phyloP scores from a whole-genome alignment of 1,139 yeast genomes.

The Spathaspora sp. region DNA sequence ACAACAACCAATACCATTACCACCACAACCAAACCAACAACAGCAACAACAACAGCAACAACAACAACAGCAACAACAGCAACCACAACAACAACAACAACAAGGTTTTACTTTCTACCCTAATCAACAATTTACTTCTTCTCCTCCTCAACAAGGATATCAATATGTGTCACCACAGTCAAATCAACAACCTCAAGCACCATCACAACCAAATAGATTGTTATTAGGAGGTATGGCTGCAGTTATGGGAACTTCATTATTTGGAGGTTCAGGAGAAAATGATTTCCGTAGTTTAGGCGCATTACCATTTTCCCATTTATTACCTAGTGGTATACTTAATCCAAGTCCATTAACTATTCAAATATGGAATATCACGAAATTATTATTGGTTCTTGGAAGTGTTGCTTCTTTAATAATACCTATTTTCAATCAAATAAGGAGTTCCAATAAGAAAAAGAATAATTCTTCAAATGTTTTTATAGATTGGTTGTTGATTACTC shows the following conservation, averaged over 20 bases:
- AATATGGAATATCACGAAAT: constrained; percentile 27
- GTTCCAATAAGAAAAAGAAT: not conserved
- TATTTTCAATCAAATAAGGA: constrained; percentile 11
- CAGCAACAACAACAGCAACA: constrained; percentile 18
- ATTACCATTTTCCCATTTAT: constrained; percentile 28
- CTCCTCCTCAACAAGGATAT: constrained; percentile 15
- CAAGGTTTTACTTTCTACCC: constrained; percentile 23
- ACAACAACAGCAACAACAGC: constrained; percentile 1
- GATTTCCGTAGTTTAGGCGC: constrained; percentile 43
- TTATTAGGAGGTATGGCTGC: constrained; percentile 59
- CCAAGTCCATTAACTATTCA: constrained; percentile 27
- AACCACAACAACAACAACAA: constrained; percentile 2
- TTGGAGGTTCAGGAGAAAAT: constrained; percentile 33
- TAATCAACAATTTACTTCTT: constrained; percentile 19
- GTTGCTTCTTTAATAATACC: constrained; percentile 27
- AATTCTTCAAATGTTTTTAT: constrained; percentile 4
- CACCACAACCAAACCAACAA: constrained; percentile 19
- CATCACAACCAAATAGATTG: constrained; percentile 29
- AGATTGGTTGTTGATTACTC: constrained; percentile 26
- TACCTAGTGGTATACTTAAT: constrained; percentile 25
- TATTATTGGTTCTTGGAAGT: constrained; percentile 27
- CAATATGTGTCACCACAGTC: constrained; percentile 9
- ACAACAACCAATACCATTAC: constrained; percentile 4
- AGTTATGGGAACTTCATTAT: constrained; percentile 48
- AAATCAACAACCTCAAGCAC: constrained; percentile 10